Base-by-base conservation (phyloP, 805 yeast genomes). In the Saccharomycopsis fermentans region DNA sequence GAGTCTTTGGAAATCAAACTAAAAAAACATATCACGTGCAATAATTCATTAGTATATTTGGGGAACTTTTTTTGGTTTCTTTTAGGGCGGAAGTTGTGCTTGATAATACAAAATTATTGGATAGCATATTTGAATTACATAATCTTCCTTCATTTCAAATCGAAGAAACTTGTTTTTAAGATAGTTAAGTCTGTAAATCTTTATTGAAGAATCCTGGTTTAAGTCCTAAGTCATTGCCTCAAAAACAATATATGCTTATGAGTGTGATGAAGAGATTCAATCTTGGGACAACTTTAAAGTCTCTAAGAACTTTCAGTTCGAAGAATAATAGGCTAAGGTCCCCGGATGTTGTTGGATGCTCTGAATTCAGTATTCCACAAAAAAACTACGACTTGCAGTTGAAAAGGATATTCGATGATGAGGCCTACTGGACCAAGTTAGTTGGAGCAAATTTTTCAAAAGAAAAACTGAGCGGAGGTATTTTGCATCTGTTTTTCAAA, bases 381-480 rank as follows among this genome's bases (percentile, higher is more conserved):
- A 43, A 43, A 16, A 27, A 43, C 9, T 29, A 27, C 14, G 50
- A 43, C 14, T 21, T 43, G 4, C 29, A 43, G 29, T 21, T 43
- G 14, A 43, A 43, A 43, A 43, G 50, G 58, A 76, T 84, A 0
- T 86, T 86, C 65, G 91, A 87, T 65, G 82, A 84, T 67, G 79
- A 77, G 17, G 68, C 70, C 14, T 82, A 75, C 64, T 86, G 87
- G 81, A 24, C 50, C 8, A 66, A 72, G 27, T 43, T 43, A 43
- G 29, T 43, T 2, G 50, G 50, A 21, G 16, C 50, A 24, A 43
- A 24, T 24, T 43, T 43, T 16, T 11, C 4, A 9, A 43, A 21
- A 1, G 24, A 70, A 74, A 19, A 35, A 14, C 8, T 26, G 26
- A 24, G 17, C 14, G n/a, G 27, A 2, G 43, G 55, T 37, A 37